Conservation (phyloP, 257 asterid genomes). For the Penstemon davidsonii region DNA sequence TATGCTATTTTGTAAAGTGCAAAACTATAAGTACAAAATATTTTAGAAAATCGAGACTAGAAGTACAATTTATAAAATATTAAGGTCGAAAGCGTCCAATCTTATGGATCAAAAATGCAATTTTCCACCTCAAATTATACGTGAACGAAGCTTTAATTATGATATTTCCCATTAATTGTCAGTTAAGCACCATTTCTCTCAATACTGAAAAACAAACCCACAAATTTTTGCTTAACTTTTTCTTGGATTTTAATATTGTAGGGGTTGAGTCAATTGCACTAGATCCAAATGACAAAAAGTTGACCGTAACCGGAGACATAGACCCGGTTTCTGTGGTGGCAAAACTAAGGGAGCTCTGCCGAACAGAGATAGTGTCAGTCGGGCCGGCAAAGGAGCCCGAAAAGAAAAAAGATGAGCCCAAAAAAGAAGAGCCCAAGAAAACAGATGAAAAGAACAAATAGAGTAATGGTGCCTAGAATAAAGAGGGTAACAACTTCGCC, state of each 20-base stretch:
- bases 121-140: too few relatives aligned
- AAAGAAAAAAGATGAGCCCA: slow-evolving; percentile 60
- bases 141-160: not conserved
- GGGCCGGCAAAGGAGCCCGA: slow-evolving; percentile 85
- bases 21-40: too few relatives aligned
- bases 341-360: too few relatives aligned
- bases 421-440: slow-evolving; percentile 46
- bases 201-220: slow-evolving; percentile 3
- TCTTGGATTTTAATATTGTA: slow-evolving; percentile 4
- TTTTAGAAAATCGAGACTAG: too few relatives aligned
- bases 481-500: too few relatives aligned
- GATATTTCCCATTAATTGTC: not conserved
- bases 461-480: too few relatives aligned
- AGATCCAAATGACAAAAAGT: slow-evolving; percentile 54
- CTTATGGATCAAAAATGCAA: too few relatives aligned
- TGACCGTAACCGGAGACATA: slow-evolving; percentile 60
- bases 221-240: not conserved
- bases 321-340: too few relatives aligned
- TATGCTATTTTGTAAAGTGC: too few relatives aligned
- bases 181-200: slow-evolving; percentile 8
- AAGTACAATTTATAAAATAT: too few relatives aligned
- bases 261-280: slow-evolving; percentile 65
- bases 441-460: slow-evolving; percentile 41
- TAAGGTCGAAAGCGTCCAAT: too few relatives aligned
- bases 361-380: slow-evolving; percentile 49